Base-by-base conservation (phyloP, 2,329 filamentous ascomycete species). In the Nemania sp. region DNA sequence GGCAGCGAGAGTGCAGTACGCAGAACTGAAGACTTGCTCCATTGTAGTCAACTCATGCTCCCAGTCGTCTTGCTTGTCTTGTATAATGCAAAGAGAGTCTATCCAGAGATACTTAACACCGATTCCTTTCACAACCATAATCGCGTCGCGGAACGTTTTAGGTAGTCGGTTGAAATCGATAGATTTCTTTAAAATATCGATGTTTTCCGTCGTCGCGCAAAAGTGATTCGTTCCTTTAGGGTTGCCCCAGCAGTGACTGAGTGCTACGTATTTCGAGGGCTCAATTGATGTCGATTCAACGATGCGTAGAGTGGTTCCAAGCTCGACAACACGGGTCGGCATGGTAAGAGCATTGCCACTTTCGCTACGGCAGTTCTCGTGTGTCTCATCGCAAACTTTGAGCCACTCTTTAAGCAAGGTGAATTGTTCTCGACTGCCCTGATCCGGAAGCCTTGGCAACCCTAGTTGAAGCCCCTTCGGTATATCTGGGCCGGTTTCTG, bases 1-100 rank as follows among this genome's bases (percentile, higher is more conserved):
- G 1, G 67, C 68, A 2, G 54, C 67, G 26, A 73, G 63, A 18
- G 70, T 71, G 20, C 61, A 70, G 43, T 70, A 73, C 2, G 71
- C 69, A 2, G 32, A 45, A 47, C 69, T 68, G 41, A 71, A 74
- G 2, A 73, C 67, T 0, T 59, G 52, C 35, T 67, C 70, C 70
- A 74, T 74, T 32, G 20, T 15, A 10, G 24, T 3, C 10, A 41
- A 51, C 8, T 66, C 63, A n/a, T 49, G 10, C 24, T 56, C 57
- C 63, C 57, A 61, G 35, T 66, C 63, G 3, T 41, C 29, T 29
- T 38, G 10, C 7, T 63, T n/a, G 15, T 64, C 53, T 47, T 64
- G 55, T 26, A 54, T 35, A 27, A 58, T 58, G 41, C 35, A 43
- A 22, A 54, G 52, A 13, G 57, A 60, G 29, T 61, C 58, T 20